Evolutionary conservation across 495 filamentous ascomycete genomes (phyloP).

Genomic region (Penicillium goetzii): DNA sequence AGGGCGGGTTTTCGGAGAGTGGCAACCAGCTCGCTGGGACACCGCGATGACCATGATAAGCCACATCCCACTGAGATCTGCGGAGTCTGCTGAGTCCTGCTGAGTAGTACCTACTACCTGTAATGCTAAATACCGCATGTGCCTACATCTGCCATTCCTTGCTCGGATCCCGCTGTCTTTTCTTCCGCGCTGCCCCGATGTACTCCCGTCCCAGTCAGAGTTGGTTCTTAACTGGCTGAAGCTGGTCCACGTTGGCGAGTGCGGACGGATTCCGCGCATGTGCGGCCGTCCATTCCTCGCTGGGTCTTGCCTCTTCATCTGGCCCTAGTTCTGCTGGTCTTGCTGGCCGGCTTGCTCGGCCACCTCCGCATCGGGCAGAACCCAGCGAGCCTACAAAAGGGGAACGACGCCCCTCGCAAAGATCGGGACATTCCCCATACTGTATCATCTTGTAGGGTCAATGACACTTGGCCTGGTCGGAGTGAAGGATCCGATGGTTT

Average conservation of each 20-base stretch:
- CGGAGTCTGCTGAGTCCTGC: not conserved
- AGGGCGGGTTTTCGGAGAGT: not conserved
- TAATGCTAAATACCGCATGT: not conserved
- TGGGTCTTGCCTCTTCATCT: not conserved
- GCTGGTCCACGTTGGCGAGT: not conserved
- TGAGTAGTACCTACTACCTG: not conserved
- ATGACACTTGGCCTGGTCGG: not conserved
- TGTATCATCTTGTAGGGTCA: not conserved
- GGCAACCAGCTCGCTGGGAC: not conserved
- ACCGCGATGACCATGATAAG: not conserved
- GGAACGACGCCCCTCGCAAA: not conserved
- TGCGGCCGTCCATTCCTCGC: not conserved
- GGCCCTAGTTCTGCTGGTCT: not conserved
- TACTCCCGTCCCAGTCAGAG: not conserved
- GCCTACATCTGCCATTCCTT: not conserved
- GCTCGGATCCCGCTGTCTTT: constrained; percentile 2
- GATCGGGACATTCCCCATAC: not conserved
- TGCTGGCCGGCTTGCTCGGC: not conserved
- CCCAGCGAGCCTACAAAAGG: constrained; percentile 6
- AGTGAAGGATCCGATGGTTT: not conserved
- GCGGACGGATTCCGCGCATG: not conserved
- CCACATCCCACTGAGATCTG: not conserved
- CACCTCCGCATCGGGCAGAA: not conserved
- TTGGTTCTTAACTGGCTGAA: not conserved
- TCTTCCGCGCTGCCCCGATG: not conserved